These are phyloP conservation scores for Colletotrichum tofieldiae DNA, from an alignment of 2,329 filamentous ascomycete genomes.

Conservation along the genomic window DNA sequence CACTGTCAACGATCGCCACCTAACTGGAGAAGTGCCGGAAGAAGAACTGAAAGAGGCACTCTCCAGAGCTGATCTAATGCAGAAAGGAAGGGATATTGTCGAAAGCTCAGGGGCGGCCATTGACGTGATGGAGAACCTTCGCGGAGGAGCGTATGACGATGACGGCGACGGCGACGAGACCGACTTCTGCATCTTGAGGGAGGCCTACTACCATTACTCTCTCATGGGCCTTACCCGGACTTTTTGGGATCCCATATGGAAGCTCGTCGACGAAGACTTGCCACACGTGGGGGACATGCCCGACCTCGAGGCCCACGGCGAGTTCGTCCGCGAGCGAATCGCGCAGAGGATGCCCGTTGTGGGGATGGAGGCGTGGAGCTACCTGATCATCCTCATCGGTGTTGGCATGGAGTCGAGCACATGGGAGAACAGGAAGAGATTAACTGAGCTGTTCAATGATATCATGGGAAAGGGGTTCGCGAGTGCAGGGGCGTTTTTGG, in stretches of 20 bases:
- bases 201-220: constrained; percentile 15
- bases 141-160: not conserved
- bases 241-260: constrained; percentile 33
- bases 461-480: constrained; percentile 25
- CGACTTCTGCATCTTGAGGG: constrained; percentile 23
- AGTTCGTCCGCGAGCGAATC: constrained; percentile 23
- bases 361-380: constrained; percentile 26
- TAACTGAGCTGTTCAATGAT: not conserved
- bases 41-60: constrained; percentile 10
- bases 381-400: constrained; percentile 17
- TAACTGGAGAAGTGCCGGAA: not conserved
- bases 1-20: not conserved
- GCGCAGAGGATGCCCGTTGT: constrained; percentile 21
- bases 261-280: constrained; percentile 26
- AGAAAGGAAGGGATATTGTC: constrained; percentile 15
- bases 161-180: not conserved
- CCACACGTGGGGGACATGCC: constrained; percentile 13
- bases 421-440: not conserved
- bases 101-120: constrained; percentile 15
- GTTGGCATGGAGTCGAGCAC: constrained; percentile 17
- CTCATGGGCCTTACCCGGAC: constrained; percentile 31
- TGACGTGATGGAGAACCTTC: constrained; percentile 25
- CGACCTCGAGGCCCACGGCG: constrained; percentile 16
- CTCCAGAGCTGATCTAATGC: not conserved
- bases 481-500: not conserved